phyloP scores from a whole-genome alignment of 495 filamentous ascomycete genomes.

The Xylaria sp. region DNA sequence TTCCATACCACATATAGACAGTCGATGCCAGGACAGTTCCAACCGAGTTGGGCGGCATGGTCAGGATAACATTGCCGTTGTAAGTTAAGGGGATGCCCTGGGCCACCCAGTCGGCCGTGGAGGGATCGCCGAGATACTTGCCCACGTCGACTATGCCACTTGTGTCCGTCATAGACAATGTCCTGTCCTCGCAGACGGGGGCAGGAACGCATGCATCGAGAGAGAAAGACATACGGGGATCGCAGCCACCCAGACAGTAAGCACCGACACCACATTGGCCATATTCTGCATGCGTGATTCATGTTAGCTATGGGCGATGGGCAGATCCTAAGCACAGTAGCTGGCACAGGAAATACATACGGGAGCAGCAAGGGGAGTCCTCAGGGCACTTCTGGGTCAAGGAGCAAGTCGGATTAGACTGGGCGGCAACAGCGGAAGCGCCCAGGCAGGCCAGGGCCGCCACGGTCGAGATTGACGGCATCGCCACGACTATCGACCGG shows the following conservation, averaged over 20 bases:
- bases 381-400: constrained; percentile 74
- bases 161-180: constrained; percentile 73
- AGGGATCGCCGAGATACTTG: constrained; percentile 85
- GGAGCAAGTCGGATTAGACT: constrained; percentile 41
- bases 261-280: constrained; percentile 91
- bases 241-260: constrained; percentile 95
- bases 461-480: constrained; percentile 45
- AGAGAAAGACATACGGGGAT: constrained; percentile 78
- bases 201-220: constrained; percentile 87
- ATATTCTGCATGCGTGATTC: constrained; percentile 70
- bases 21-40: constrained; percentile 91
- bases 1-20: constrained; percentile 97
- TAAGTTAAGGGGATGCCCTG: constrained; percentile 74
- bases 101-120: constrained; percentile 83
- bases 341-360: constrained; percentile 62
- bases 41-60: constrained; percentile 80
- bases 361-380: constrained; percentile 86
- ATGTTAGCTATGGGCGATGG: constrained; percentile 16
- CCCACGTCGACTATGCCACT: constrained; percentile 71
- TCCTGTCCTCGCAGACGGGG: constrained; percentile 78
- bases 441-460: constrained; percentile 50
- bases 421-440: constrained; percentile 47
- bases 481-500: constrained; percentile 35
- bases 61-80: constrained; percentile 73
- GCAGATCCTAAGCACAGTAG: constrained; percentile 5